Percentiles rank a stretch among this genome's conserved stretches.
Conservation (phyloP, 192 early-diverging fungal species). For the Thoreauomyces humboldtii region DNA sequence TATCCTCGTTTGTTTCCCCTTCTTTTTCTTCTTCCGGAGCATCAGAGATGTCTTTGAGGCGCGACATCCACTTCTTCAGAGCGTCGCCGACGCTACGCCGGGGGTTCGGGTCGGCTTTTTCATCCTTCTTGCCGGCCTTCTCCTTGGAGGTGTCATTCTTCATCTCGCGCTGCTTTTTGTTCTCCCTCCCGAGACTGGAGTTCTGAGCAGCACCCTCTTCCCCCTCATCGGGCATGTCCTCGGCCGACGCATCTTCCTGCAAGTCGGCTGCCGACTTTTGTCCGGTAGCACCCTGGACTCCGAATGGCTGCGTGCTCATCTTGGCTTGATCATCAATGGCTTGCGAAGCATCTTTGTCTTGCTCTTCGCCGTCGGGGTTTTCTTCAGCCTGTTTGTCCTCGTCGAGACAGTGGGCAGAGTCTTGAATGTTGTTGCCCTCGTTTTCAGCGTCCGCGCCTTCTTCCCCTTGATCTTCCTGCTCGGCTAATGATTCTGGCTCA, state of each 20-base stretch:
- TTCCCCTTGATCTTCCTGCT: slow-evolving; percentile 39
- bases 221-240: slow-evolving; percentile 44
- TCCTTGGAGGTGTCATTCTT: slow-evolving; percentile 16
- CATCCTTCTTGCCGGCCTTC: slow-evolving; percentile 23
- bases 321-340: slow-evolving; percentile 23
- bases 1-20: slow-evolving; percentile 11
- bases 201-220: slow-evolving; percentile 22
- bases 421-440: slow-evolving; percentile 39
- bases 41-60: slow-evolving; percentile 74
- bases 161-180: slow-evolving; percentile 6
- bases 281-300: slow-evolving; percentile 65
- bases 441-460: slow-evolving; percentile 44
- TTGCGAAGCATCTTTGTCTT: slow-evolving; percentile 25
- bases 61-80: slow-evolving; percentile 87
- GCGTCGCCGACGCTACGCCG: slow-evolving; percentile 90
- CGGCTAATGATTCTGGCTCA: slow-evolving; percentile 44
- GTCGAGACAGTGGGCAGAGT: slow-evolving; percentile 33
- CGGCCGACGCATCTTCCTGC: slow-evolving; percentile 51
- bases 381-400: slow-evolving; percentile 48
- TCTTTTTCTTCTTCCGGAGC: slow-evolving; percentile 37
- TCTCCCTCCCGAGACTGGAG: slow-evolving; percentile 7
- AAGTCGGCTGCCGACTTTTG: slow-evolving; percentile 37
- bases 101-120: slow-evolving; percentile 66
- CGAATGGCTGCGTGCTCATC: slow-evolving; percentile 50
- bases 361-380: slow-evolving; percentile 22